Conservation (phyloP, 352 stramenopile genomes). For the Pythium folliculosum region DNA sequence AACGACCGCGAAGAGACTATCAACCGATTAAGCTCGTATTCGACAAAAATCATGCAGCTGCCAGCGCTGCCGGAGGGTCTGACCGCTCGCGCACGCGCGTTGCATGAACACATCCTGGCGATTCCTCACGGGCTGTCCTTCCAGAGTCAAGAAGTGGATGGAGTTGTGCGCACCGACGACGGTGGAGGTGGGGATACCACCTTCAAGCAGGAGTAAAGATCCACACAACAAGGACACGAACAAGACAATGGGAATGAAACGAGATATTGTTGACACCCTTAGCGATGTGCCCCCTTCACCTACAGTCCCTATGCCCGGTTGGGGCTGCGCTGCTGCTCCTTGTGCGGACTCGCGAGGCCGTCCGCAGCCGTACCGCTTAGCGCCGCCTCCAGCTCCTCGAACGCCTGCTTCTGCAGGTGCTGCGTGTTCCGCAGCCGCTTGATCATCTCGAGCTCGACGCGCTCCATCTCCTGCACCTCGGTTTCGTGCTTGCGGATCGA, state of each 20-base stretch:
- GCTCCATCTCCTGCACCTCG: conserved; percentile 84
- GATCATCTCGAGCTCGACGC: conserved; percentile 78
- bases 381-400: conserved; percentile 81
- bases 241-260: no score
- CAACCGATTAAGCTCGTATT: not conserved
- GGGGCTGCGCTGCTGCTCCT: conserved; percentile 30
- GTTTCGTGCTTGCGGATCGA: conserved; percentile 53
- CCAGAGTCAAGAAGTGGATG: no score
- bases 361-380: conserved; percentile 40
- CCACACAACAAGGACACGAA: no score
- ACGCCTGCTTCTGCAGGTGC: conserved; percentile 83
- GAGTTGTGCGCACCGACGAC: no score
- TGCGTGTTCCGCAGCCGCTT: conserved; percentile 81
- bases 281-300: not conserved
- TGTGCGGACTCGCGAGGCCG: conserved; percentile 31
- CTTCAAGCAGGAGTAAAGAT: no score
- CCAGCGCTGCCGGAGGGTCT: no score
- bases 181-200: no score
- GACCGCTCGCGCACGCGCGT: no score
- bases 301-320: conserved; percentile 6
- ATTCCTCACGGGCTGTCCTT: no score
- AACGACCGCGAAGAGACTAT: not conserved
- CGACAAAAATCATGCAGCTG: not conserved
- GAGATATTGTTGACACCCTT: not conserved
- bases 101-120: no score